Base-by-base conservation (phyloP, 768 basidiomycete genomes). In the Pulveroboletus sp. region DNA sequence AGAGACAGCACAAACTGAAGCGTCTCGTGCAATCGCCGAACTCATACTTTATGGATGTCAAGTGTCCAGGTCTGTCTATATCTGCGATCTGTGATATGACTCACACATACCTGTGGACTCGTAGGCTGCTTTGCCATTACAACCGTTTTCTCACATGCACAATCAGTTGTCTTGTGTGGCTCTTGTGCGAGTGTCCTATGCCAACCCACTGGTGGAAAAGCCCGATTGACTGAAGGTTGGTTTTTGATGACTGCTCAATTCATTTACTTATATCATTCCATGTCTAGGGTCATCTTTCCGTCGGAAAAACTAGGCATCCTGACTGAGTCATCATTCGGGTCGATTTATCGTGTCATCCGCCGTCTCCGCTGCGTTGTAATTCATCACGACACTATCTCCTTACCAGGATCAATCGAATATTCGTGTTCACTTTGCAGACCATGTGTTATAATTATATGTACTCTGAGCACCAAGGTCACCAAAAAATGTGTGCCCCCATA, bases 11-110 rank as follows among this genome's bases (percentile, higher is more conserved):
- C 88, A 98, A 98, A 81, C 90, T 97, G 72, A 98, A 99, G 83
- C 87, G 94, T 70, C 86, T 98, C 63, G 97, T 99, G 61, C 97
- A 97, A 75, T 87, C 87, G 45, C 97, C 97, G 57, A 93, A 97
- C 76, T 98, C 95, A 31, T 98, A 91, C 77, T 98, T 98, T 77
- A 98, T 99, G 97, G 97, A 99, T 65, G 94, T 98, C 63, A 99
- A 98, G 75, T 98, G 95, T 76, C 86, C 95, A 62, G 94, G 91
- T 92, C 53, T 51, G 85, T 74, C 23, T 24, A 24, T 8, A 9
- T 11, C 27, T 23, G 21, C n/a, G n/a, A 32, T 40, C 16, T 13
- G 16, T 20, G 32, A 31, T 21, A 4, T 13, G 12, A 17, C 49
- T 1, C 38, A 55, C 21, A 57, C 35, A 31, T 34, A 6, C 1